Percentiles rank a stretch among this genome's conserved stretches.
Evolutionary conservation across 345 rosid genomes (phyloP).

Genomic region (Moricandia moricandioides): DNA sequence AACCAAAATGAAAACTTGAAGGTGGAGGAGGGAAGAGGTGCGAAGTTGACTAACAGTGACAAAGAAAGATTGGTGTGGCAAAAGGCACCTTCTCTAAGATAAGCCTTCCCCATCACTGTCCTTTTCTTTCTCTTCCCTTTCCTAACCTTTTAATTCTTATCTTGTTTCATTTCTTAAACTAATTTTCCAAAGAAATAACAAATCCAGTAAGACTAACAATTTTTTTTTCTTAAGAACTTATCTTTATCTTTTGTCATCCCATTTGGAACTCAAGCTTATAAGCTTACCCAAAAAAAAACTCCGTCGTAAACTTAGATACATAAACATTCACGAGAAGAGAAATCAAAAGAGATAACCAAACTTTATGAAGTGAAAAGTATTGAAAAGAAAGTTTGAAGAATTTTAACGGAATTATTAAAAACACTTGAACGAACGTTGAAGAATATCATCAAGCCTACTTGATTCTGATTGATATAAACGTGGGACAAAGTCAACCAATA

Average conservation of each 20-base stretch:
- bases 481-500: slow-evolving; percentile 26
- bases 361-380: not conserved
- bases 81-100: slow-evolving; percentile 41
- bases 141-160: slow-evolving; percentile 19
- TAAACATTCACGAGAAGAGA: not conserved
- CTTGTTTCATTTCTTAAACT: not conserved
- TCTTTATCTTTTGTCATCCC: not conserved
- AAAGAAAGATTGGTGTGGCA: slow-evolving; percentile 37
- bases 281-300: not conserved
- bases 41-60: slow-evolving; percentile 45
- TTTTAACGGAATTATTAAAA: not conserved
- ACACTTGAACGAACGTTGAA: slow-evolving; percentile 17
- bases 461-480: slow-evolving; percentile 29
- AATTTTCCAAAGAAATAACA: not conserved
- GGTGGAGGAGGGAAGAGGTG: slow-evolving; percentile 24
- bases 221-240: no score
- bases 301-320: not conserved
- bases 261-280: not conserved
- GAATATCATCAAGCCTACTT: slow-evolving; percentile 30
- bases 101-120: slow-evolving; percentile 38
- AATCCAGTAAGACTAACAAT: not conserved
- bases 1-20: slow-evolving; percentile 2
- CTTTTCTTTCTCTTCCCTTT: slow-evolving; percentile 38
- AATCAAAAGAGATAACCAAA: not conserved
- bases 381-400: not conserved